These are phyloP conservation scores for Sanghuangporus sanghuang DNA, from an alignment of 1,284 basidiomycete species.

Conservation along the genomic window DNA sequence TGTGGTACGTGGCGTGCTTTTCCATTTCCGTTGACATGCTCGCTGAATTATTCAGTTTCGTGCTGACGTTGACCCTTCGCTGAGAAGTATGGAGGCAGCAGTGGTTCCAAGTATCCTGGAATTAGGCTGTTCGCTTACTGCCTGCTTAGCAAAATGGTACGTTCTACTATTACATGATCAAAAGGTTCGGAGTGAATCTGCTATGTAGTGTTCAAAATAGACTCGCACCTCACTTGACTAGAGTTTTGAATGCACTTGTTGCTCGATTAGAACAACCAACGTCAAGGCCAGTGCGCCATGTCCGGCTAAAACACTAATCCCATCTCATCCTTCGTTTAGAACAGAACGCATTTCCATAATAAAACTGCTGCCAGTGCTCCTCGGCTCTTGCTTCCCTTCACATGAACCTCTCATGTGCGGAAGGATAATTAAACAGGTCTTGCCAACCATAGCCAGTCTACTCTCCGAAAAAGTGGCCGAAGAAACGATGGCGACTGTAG, in stretches of 20 bases:
- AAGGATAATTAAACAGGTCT: slow-evolving; percentile 49
- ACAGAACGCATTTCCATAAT: slow-evolving; percentile 40
- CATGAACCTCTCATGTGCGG: slow-evolving; percentile 46
- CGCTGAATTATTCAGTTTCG: slow-evolving; percentile 33
- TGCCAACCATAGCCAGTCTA: slow-evolving; percentile 46
- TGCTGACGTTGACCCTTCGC: slow-evolving; percentile 41
- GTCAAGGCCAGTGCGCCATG: slow-evolving; percentile 39
- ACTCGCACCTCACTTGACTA: slow-evolving; percentile 47
- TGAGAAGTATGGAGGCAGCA: slow-evolving; percentile 49
- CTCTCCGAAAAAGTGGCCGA: slow-evolving; percentile 35
- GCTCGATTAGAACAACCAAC: slow-evolving; percentile 57
- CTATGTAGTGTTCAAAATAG: slow-evolving; percentile 41
- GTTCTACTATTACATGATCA: not conserved
- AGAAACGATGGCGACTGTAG: slow-evolving; percentile 24
- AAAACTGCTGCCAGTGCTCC: slow-evolving; percentile 36
- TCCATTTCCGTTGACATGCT: not conserved
- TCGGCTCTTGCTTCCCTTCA: slow-evolving; percentile 41
- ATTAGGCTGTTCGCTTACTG: slow-evolving; percentile 47
- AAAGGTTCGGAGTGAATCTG: slow-evolving; percentile 10
- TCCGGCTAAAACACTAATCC: not conserved
- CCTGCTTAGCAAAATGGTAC: slow-evolving; percentile 45
- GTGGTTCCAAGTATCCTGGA: slow-evolving; percentile 49
- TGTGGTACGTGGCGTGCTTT: slow-evolving; percentile 29
- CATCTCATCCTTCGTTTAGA: slow-evolving; percentile 28
- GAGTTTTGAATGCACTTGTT: slow-evolving; percentile 43